Evolutionary conservation across 208 protist species (phyloP).

Genomic region (Crithidia expoeki): DNA sequence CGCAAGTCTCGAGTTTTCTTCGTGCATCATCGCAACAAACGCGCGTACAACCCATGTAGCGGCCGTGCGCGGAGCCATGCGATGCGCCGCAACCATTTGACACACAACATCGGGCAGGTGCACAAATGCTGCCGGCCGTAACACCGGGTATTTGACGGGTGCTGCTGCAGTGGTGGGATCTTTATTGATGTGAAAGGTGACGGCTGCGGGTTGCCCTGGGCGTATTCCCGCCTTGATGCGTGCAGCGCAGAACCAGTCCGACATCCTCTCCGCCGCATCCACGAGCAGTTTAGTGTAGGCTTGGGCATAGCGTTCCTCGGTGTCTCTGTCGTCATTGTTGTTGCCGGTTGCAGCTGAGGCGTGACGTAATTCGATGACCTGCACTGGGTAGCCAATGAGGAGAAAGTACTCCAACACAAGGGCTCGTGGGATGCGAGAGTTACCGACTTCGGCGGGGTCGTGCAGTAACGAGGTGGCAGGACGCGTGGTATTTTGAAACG

Average conservation of each 20-base stretch:
- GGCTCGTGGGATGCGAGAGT: neutral
- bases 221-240: neutral
- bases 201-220: neutral
- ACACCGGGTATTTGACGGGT: no score
- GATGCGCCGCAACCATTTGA: constrained; percentile 20
- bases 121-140: neutral
- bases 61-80: constrained; percentile 23
- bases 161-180: no score
- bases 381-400: constrained; percentile 24
- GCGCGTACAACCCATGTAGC: constrained; percentile 29
- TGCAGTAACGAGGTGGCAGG: no score
- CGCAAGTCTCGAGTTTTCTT: constrained; percentile 1
- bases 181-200: no score
- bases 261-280: constrained; percentile 1
- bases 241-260: constrained; percentile 14
- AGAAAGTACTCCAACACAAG: constrained; percentile 25
- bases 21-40: constrained; percentile 14
- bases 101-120: constrained; percentile 25
- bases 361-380: neutral
- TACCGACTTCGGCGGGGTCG: neutral
- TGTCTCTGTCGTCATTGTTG: neutral
- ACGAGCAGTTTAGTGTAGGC: constrained; percentile 10
- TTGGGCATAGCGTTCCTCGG: no score
- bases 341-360: neutral
- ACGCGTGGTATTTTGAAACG: no score